Evolutionary conservation across 495 filamentous ascomycete genomes (phyloP), one percentile per base, ranked within the genome.

Genomic region (Penicillium pancosmium): DNA sequence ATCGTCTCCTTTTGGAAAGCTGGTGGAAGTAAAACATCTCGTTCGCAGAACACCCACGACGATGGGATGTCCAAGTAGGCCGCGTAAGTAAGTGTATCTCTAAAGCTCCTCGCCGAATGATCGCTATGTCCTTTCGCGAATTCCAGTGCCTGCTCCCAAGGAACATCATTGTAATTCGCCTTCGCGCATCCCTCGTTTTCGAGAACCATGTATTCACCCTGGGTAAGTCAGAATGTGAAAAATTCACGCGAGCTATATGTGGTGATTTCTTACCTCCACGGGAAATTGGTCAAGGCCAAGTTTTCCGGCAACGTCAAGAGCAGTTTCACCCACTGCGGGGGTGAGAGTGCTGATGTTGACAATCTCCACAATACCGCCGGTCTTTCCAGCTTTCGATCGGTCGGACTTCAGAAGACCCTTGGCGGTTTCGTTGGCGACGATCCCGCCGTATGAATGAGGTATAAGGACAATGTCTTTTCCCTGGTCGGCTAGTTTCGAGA

Each of bases 391-490:
- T 27, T 25, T 16, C 9, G 13, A 9, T 25, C 47, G 18, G 13
- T 50, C 47, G 11, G 21, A 13, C 27, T 50, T 50, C 2, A 50
- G 47, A 33, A 50, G 47, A 8, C 47, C 47, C 21, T 50, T 50
- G 9, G 47, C 47, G 21, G 12, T 27, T 16, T 50, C 47, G 9
- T 50, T 50, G 10, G 47, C 47, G 18, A 50, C 47, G 23, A 50
- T 18, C 3, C 47, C 47, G 21, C 47, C 47, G 11, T 50, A 50
- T 33, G 47, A 50, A 27, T 50, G 47, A 8, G 47, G 47, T 3
- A 50, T 16, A 15, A 50, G 47, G 11, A 50, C 21, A 11, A 50
- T 50, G 10, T 50, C 47, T 50, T 50, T 50, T 11, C 47, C 47
- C 23, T 50, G 12, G 21, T 50, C 27, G 21, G 47, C 47, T 13